phyloP scores from a whole-genome alignment of 2,329 filamentous ascomycete genomes.

The Helotiales sp. region DNA sequence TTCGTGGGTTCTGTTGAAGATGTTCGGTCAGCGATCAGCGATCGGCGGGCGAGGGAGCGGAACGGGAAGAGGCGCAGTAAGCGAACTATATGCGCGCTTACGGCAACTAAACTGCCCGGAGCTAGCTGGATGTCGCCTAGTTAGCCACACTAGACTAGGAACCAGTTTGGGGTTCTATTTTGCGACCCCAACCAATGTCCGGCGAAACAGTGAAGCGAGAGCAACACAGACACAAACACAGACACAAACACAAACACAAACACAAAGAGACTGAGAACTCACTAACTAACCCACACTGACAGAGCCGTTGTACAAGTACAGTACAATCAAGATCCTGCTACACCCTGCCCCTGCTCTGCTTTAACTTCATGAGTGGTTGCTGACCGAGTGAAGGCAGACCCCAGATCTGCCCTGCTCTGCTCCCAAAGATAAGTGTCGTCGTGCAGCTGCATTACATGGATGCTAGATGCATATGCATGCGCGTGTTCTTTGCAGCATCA shows the following conservation, averaged over 20 bases:
- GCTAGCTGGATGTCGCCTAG: not conserved
- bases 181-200: not conserved
- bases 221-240: conserved; percentile 5
- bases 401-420: not conserved
- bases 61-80: conserved; percentile 12
- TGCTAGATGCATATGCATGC: not conserved
- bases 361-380: not conserved
- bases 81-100: not conserved
- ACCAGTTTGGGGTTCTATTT: conserved; percentile 1
- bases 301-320: too few species aligned
- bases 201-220: not conserved
- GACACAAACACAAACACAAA: not conserved
- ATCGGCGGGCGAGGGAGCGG: too few species aligned
- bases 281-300: too few species aligned
- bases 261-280: too few species aligned
- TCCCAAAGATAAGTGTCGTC: conserved; percentile 11
- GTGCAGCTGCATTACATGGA: conserved; percentile 2
- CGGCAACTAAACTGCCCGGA: not conserved
- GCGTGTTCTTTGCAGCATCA: not conserved
- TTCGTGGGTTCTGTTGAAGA: not conserved
- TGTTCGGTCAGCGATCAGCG: not conserved
- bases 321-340: too few species aligned
- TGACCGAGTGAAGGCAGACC: not conserved
- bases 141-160: not conserved
- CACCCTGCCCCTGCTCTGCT: not conserved